Base-by-base conservation (phyloP, 257 asterid species). In the Cynanchum wilfordii region DNA sequence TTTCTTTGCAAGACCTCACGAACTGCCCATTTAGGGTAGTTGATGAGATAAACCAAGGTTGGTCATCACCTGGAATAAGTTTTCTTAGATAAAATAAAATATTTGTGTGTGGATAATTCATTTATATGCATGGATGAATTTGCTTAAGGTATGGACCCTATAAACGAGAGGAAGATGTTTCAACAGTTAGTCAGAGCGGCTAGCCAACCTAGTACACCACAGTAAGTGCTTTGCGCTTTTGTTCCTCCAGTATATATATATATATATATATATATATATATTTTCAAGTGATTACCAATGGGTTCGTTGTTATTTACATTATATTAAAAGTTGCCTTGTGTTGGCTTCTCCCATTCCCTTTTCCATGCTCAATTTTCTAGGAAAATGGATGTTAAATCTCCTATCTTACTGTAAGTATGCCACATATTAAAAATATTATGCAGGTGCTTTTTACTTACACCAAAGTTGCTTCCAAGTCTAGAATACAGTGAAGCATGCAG, bases 11-110 rank as follows among this genome's bases (percentile, higher is more conserved):
- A 89, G 96, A 94, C 84, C 92, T 91, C 10, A 91, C 97, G 52
- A 86, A 86, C 82, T 94, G 99, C 88, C 97, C 97, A 51, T 94
- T 94, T 71, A 88, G 99, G 86, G 99, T 94, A 50, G 99, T 91
- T 73, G 97, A 94, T 85, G 99, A 94, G 85, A 94, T 94, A 80
- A 94, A 94, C 76, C 99, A 94, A 94, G 98, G 98, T 91, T 78
- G 69, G 86, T 75, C 72, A 40, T 74, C 75, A 54, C 47, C 68
- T 82, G 50, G 63, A 11, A 33, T 75, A 49, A 29, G 13, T 22
- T 68, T 24, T 24, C 58, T 68, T 68, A 47, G 29, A 22, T 45
- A 68, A 38, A 38, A 66, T 10, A n/a, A 50, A 17, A 44, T 40
- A 58, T 15, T 38, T n/a, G 52, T 29, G 16, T 16, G 30, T 30